phyloP scores from a whole-genome alignment of 352 stramenopile genomes.

The Globisporangium barbulae region DNA sequence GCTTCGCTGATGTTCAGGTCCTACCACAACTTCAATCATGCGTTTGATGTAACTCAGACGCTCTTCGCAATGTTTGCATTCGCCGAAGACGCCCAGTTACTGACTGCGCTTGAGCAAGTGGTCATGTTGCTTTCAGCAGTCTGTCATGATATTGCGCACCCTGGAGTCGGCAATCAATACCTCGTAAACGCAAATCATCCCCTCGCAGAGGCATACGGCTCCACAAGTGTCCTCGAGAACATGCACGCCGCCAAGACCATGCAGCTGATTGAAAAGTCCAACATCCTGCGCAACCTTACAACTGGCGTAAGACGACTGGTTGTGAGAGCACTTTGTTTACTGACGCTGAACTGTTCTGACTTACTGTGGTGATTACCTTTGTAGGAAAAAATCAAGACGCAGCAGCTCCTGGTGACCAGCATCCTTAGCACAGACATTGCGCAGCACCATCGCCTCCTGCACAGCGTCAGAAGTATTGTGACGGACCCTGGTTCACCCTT shows the following conservation, averaged over 20 bases:
- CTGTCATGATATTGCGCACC: slow-evolving; percentile 28
- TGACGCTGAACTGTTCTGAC: not conserved
- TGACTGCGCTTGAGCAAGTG: slow-evolving; percentile 21
- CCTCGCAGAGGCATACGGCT: slow-evolving; percentile 16
- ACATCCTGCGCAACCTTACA: slow-evolving; percentile 16
- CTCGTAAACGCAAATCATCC: slow-evolving; percentile 21
- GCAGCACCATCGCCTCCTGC: slow-evolving; percentile 21
- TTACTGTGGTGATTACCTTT: not conserved
- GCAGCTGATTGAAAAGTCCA: slow-evolving; percentile 15
- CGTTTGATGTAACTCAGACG: slow-evolving; percentile 29
- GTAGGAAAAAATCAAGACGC: slow-evolving; percentile 17
- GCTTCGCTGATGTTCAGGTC: slow-evolving; percentile 2
- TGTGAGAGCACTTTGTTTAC: not conserved
- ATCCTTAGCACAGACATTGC: slow-evolving; percentile 25
- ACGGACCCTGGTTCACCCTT: not conserved
- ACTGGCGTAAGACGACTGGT: slow-evolving; percentile 3
- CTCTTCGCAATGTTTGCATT: slow-evolving; percentile 26
- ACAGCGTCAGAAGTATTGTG: slow-evolving; percentile 10
- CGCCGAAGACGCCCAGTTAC: slow-evolving; percentile 3
- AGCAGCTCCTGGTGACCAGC: slow-evolving; percentile 23
- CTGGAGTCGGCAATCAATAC: slow-evolving; percentile 28
- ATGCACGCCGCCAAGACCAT: slow-evolving; percentile 31
- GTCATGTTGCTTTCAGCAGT: slow-evolving; percentile 23
- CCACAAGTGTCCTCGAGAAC: slow-evolving; percentile 21
- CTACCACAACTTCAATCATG: slow-evolving; percentile 33